Percentiles rank a stretch among this genome's conserved stretches.
phyloP scores from a whole-genome alignment of 345 rosid genomes.

The Turritis glabra region DNA sequence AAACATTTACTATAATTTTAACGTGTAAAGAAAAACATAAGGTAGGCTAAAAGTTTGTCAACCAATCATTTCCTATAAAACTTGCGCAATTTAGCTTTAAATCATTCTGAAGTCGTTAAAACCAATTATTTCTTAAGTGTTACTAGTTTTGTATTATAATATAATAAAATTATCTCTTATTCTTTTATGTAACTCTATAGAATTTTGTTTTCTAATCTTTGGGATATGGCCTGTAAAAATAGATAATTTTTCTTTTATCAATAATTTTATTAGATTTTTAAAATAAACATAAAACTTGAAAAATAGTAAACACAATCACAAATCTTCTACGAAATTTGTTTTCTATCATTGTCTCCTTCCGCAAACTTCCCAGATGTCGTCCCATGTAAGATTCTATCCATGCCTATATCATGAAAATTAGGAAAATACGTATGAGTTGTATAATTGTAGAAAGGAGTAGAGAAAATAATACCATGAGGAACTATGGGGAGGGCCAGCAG shows the following conservation, averaged over 20 bases:
- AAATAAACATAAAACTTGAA: background rate
- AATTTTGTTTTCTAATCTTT: too few relatives aligned
- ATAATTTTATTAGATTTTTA: background rate
- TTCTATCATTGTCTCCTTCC: background rate
- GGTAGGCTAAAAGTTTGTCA: background rate
- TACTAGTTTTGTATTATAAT: background rate
- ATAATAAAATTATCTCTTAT: background rate
- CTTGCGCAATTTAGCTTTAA: background rate
- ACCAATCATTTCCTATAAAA: background rate
- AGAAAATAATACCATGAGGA: conserved; percentile 6
- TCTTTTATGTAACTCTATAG: too few relatives aligned
- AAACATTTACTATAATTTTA: background rate
- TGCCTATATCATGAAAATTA: background rate
- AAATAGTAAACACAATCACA: background rate
- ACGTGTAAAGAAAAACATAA: background rate
- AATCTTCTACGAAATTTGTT: background rate
- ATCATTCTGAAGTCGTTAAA: too few relatives aligned
- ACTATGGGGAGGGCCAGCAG: background rate
- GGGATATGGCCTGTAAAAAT: background rate
- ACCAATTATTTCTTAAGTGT: too few relatives aligned
- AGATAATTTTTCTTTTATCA: background rate
- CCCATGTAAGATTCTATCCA: conserved; percentile 1
- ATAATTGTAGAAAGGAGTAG: background rate
- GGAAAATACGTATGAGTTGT: background rate
- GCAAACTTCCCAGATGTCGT: background rate